Percentiles rank a stretch among this genome's conserved stretches.
Evolutionary conservation across 202 grass and related monocot species (phyloP).

Genomic region (Panicum virgatum): DNA sequence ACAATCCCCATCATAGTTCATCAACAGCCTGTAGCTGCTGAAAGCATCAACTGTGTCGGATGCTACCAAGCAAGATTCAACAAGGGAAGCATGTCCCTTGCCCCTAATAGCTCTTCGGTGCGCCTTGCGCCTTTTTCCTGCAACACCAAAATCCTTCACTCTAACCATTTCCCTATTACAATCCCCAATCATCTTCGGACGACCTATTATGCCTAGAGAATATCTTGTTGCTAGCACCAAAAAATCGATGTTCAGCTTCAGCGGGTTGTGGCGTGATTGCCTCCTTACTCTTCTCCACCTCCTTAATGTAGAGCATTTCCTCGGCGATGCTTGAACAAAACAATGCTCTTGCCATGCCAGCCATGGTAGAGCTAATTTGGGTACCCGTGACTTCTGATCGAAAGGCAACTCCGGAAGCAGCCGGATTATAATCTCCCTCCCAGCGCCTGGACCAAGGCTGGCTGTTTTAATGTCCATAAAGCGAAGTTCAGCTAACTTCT

Average conservation of each 20-base stretch:
- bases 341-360: slow-evolving; percentile 21
- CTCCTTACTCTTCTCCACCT: slow-evolving; percentile 60
- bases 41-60: slow-evolving; percentile 43
- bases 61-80: slow-evolving; percentile 47
- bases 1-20: slow-evolving; percentile 29
- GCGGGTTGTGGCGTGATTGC: slow-evolving; percentile 25
- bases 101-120: background rate
- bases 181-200: background rate
- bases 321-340: slow-evolving; percentile 2
- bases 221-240: slow-evolving; percentile 46
- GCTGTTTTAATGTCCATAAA: background rate
- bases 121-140: background rate
- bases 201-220: slow-evolving; percentile 42
- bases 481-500: background rate
- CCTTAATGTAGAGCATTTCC: slow-evolving; percentile 32
- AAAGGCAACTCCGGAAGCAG: slow-evolving; percentile 31
- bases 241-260: slow-evolving; percentile 44
- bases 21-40: slow-evolving; percentile 37
- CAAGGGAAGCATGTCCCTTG: slow-evolving; percentile 21
- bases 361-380: slow-evolving; percentile 1
- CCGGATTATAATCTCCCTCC: background rate
- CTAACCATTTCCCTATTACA: slow-evolving; percentile 30
- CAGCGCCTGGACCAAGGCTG: background rate
- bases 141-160: slow-evolving; percentile 29
- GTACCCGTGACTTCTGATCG: background rate